Conservation (phyloP, 2,329 filamentous ascomycete species). For the Zymoseptoria pseudotritici region DNA sequence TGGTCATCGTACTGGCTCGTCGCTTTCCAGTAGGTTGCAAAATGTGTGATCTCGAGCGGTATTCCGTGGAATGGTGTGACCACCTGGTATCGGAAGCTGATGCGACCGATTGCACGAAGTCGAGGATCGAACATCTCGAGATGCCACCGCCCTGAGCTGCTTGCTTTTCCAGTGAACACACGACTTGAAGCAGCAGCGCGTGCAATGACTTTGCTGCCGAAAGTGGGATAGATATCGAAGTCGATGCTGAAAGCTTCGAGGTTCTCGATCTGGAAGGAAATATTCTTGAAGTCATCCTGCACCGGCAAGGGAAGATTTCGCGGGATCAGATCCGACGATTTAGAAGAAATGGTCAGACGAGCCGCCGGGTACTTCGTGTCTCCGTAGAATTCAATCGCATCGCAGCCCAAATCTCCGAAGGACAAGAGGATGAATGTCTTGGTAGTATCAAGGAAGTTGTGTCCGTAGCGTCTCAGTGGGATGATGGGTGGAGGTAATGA, state of each 20-base stretch:
- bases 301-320: slow-evolving; percentile 93
- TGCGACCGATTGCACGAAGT: slow-evolving; percentile 82
- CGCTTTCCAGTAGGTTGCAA: slow-evolving; percentile 98
- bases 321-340: slow-evolving; percentile 89
- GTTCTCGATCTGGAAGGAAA: slow-evolving; percentile 94
- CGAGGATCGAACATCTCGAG: slow-evolving; percentile 89
- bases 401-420: slow-evolving; percentile 66
- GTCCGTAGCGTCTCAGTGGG: slow-evolving; percentile 84
- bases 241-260: slow-evolving; percentile 89
- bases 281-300: slow-evolving; percentile 86
- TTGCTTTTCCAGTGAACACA: slow-evolving; percentile 68
- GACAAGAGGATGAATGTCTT: slow-evolving; percentile 93
- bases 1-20: slow-evolving; percentile 87
- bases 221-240: slow-evolving; percentile 95
- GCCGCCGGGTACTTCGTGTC: slow-evolving; percentile 94
- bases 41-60: slow-evolving; percentile 92
- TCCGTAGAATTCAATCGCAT: slow-evolving; percentile 91
- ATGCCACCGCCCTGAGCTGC: slow-evolving; percentile 72
- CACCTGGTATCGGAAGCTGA: slow-evolving; percentile 89
- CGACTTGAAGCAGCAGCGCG: slow-evolving; percentile 87
- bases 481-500: slow-evolving; percentile 94
- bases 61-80: slow-evolving; percentile 93
- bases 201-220: slow-evolving; percentile 94
- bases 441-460: slow-evolving; percentile 89
- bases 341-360: slow-evolving; percentile 90